Percentiles rank a stretch among this genome's conserved stretches.
Evolutionary conservation across 352 stramenopile genomes (phyloP).

Genomic region (Plasmopara muralis): DNA sequence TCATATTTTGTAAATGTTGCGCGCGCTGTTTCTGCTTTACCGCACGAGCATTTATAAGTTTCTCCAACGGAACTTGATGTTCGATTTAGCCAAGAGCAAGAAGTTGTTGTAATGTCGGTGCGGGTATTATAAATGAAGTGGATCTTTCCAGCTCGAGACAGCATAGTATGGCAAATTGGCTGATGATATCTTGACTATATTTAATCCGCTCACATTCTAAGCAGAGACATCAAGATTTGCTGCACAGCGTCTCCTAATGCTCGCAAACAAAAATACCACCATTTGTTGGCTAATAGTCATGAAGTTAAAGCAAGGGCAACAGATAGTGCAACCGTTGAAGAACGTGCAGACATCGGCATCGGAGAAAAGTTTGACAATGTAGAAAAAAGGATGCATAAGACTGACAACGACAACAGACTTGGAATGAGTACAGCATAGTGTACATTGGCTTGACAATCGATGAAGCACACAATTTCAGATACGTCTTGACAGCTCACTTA

Average conservation of each 20-base stretch:
- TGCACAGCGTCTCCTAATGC: conserved; percentile 39
- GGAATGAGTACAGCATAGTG: conserved; percentile 3
- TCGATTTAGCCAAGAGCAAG: conserved; percentile 62
- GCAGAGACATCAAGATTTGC: conserved; percentile 51
- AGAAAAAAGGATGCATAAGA: conserved; percentile 8
- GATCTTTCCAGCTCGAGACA: conserved; percentile 37
- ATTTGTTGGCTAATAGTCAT: conserved; percentile 23
- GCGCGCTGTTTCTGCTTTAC: conserved; percentile 72
- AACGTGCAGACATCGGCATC: conserved; percentile 10
- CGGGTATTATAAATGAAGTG: conserved; percentile 33
- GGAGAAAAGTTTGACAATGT: neutral
- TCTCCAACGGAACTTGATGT: conserved; percentile 60
- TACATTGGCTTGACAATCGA: neutral
- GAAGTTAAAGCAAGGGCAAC: conserved; percentile 12
- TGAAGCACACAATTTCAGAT: neutral
- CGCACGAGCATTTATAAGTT: conserved; percentile 61
- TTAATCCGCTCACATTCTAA: conserved; percentile 46
- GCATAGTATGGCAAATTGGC: conserved; percentile 45
- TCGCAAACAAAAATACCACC: conserved; percentile 67
- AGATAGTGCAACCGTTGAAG: conserved; percentile 15
- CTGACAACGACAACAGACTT: conserved; percentile 1
- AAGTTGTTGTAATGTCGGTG: conserved; percentile 42
- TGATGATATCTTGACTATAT: conserved; percentile 61
- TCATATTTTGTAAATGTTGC: conserved; percentile 69
- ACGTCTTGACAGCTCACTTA: neutral